Conservation (phyloP, 495 filamentous ascomycete species). For the Penicillium parvum region DNA sequence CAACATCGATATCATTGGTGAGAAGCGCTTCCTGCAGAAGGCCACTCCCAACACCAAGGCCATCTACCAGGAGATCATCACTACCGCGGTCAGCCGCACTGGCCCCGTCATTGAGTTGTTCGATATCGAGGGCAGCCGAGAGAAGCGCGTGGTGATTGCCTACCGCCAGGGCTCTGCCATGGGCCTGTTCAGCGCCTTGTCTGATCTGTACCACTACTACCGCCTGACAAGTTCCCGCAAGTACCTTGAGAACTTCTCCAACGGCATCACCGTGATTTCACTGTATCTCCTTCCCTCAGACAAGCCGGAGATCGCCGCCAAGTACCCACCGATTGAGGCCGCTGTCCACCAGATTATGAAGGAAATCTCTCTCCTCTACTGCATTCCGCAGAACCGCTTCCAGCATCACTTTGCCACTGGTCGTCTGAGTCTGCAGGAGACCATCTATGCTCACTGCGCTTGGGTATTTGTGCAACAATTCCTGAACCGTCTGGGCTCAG, state of each 20-base stretch:
- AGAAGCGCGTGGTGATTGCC: conserved; percentile 90
- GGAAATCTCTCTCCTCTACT: conserved; percentile 94
- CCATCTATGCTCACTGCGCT: conserved; percentile 93
- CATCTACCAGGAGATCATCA: conserved; percentile 90
- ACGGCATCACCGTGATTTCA: conserved; percentile 94
- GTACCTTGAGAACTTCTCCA: conserved; percentile 98
- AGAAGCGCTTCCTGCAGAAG: conserved; percentile 91
- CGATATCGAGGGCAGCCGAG: conserved; percentile 83
- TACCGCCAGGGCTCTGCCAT: conserved; percentile 89
- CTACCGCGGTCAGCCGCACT: conserved; percentile 71
- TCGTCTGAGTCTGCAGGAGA: conserved; percentile 87
- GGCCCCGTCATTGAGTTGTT: conserved; percentile 97
- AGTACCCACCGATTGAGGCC: conserved; percentile 76
- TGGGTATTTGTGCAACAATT: conserved; percentile 98
- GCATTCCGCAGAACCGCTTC: conserved; percentile 94
- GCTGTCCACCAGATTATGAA: conserved; percentile 99
- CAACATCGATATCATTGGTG: conserved; percentile 83
- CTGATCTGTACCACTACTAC: conserved; percentile 97
- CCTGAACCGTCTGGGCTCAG: conserved; percentile 87
- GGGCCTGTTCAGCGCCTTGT: conserved; percentile 91
- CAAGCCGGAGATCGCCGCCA: conserved; percentile 44
- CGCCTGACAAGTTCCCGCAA: conserved; percentile 93
- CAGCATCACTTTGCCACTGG: conserved; percentile 86
- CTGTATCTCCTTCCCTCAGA: conserved; percentile 77
- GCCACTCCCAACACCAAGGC: conserved; percentile 92